A percentile compares a stretch with the other conserved stretches of the same genome.
Evolutionary conservation across 306 rosid species (phyloP).

Genomic region (Arachis stenosperma): DNA sequence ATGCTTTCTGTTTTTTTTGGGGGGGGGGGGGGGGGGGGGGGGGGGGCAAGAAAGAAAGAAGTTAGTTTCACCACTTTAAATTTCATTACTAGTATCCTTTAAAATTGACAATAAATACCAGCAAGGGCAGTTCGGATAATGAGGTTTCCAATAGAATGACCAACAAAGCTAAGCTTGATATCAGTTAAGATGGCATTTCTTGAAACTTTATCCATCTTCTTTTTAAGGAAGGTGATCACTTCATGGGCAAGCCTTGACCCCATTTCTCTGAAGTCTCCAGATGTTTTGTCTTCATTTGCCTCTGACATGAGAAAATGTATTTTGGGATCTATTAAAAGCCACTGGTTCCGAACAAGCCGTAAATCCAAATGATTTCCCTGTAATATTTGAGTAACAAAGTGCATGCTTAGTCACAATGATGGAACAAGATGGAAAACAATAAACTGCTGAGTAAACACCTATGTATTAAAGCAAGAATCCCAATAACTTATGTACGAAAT

Average conservation of each 20-base stretch:
- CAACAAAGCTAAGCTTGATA: slow-evolving; percentile 90
- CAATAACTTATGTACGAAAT: neutral
- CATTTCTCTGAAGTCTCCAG: slow-evolving; percentile 96
- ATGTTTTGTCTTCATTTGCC: slow-evolving; percentile 87
- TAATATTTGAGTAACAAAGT: slow-evolving; percentile 28
- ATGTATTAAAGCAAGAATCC: slow-evolving; percentile 17
- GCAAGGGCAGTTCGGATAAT: slow-evolving; percentile 87
- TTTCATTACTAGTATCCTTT: slow-evolving; percentile 19
- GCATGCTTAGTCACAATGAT: slow-evolving; percentile 27
- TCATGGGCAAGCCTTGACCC: slow-evolving; percentile 92
- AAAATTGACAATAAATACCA: slow-evolving; percentile 50
- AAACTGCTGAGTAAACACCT: neutral
- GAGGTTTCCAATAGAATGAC: slow-evolving; percentile 96
- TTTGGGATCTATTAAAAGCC: slow-evolving; percentile 95
- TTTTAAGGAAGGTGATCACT: slow-evolving; percentile 76
- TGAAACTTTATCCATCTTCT: slow-evolving; percentile 81
- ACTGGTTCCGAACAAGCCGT: slow-evolving; percentile 92
- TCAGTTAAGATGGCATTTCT: slow-evolving; percentile 61
- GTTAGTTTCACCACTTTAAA: slow-evolving; percentile 19
- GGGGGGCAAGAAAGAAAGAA: neutral
- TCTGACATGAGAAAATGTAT: slow-evolving; percentile 90
- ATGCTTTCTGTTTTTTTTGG: slow-evolving; percentile 53
- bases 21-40: no score
- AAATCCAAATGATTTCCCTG: slow-evolving; percentile 99
- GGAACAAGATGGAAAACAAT: slow-evolving; percentile 15